Evolutionary conservation across 1,284 basidiomycete genomes (phyloP).

Genomic region (Rhodofomes roseus): DNA sequence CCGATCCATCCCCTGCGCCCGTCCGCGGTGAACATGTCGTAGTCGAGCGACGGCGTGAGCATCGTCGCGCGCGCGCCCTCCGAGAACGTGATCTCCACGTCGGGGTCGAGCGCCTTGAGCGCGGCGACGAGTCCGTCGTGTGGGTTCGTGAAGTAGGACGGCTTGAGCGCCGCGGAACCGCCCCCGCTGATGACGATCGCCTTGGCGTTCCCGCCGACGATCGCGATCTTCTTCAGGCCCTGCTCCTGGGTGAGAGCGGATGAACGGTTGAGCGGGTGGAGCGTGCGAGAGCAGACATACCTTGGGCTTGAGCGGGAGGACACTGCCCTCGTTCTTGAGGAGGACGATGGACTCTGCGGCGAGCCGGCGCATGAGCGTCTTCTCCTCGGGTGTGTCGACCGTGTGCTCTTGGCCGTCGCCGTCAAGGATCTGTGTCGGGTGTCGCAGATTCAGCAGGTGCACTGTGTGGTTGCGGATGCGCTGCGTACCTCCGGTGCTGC

Average conservation of each 20-base stretch:
- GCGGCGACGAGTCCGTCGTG: constrained; percentile 65
- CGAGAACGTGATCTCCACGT: constrained; percentile 56
- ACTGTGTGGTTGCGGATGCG: neutral
- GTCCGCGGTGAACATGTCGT: constrained; percentile 52
- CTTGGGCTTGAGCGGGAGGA: constrained; percentile 57
- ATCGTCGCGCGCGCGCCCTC: constrained; percentile 59
- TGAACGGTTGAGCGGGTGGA: neutral
- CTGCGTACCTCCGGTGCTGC: constrained; percentile 54
- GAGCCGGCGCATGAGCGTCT: constrained; percentile 57
- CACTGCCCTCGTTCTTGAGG: constrained; percentile 60
- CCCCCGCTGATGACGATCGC: constrained; percentile 68
- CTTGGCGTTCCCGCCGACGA: constrained; percentile 77
- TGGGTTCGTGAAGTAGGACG: constrained; percentile 70
- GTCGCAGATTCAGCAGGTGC: neutral
- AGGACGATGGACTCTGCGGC: constrained; percentile 70
- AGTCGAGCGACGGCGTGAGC: constrained; percentile 61
- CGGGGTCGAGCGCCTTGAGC: constrained; percentile 34
- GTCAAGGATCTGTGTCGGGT: constrained; percentile 51
- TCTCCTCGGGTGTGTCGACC: constrained; percentile 54
- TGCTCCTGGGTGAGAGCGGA: constrained; percentile 17
- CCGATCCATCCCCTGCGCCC: constrained; percentile 62
- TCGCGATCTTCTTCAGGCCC: constrained; percentile 60
- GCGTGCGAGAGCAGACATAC: constrained; percentile 5
- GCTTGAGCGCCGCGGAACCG: constrained; percentile 69
- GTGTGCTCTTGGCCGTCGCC: constrained; percentile 65